A percentile compares a stretch with the other conserved stretches of the same genome.
Evolutionary conservation across 441 rosid species (phyloP).

Genomic region (Jatropha multifida): DNA sequence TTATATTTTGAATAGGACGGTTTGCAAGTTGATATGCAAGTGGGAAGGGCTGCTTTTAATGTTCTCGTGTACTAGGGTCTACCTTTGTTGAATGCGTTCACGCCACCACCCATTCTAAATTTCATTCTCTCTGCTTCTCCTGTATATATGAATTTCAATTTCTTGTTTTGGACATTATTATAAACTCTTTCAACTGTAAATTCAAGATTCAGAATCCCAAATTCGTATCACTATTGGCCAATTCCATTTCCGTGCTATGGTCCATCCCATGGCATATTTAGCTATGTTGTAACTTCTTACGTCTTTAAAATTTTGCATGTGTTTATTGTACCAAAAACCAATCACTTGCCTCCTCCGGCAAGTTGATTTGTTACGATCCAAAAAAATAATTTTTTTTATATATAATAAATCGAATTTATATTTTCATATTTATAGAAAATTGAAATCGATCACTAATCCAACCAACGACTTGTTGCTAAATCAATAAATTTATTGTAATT

Average conservation of each 20-base stretch:
- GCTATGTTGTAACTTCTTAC: neutral
- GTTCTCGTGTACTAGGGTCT: slow-evolving; percentile 18
- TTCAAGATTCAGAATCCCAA: neutral
- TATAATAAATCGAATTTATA: too few relatives aligned
- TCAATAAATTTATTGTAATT: too few relatives aligned
- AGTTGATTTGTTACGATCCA: too few relatives aligned
- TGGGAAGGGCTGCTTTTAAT: slow-evolving; percentile 32
- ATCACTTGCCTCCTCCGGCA: neutral
- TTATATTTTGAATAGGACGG: slow-evolving; percentile 25
- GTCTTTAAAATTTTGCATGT: neutral
- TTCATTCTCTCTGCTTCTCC: slow-evolving; percentile 32
- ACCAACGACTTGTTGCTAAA: too few relatives aligned
- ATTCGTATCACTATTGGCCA: too few relatives aligned
- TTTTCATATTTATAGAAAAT: too few relatives aligned
- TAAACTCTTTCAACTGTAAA: too few relatives aligned
- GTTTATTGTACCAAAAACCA: neutral
- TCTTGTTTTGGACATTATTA: too few relatives aligned
- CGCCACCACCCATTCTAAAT: neutral
- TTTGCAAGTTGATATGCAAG: slow-evolving; percentile 43
- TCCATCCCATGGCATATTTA: neutral
- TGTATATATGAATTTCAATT: too few relatives aligned
- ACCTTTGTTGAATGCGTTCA: slow-evolving; percentile 21
- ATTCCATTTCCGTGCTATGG: neutral
- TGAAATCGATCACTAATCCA: too few relatives aligned
- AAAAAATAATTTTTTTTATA: too few relatives aligned